phyloP scores from a whole-genome alignment of 164 flowering plant genomes.

The Akebia trifoliata region DNA sequence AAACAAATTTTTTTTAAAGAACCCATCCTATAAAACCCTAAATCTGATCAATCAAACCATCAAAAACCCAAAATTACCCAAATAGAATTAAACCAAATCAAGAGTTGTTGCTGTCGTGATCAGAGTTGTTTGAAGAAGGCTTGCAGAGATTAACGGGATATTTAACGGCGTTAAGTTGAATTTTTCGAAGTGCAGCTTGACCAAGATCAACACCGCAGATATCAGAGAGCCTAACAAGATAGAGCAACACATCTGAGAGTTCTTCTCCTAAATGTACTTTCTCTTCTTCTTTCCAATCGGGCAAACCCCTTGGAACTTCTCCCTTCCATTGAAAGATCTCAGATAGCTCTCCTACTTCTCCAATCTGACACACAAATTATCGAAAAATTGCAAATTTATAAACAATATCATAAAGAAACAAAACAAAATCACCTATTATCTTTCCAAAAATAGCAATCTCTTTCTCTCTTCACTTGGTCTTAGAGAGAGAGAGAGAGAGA shows the following conservation, averaged over 20 bases:
- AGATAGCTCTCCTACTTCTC: slow-evolving; percentile 13
- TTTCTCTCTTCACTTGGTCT: background rate
- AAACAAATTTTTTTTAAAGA: background rate
- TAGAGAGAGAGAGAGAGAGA: background rate
- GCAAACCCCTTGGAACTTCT: slow-evolving; percentile 9
- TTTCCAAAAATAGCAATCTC: background rate
- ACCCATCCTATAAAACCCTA: background rate
- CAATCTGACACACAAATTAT: background rate
- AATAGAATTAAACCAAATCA: background rate
- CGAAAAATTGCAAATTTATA: background rate
- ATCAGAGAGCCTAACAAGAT: slow-evolving; percentile 11
- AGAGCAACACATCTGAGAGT: slow-evolving; percentile 13
- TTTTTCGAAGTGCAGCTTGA: slow-evolving; percentile 14
- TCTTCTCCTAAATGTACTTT: slow-evolving; percentile 15
- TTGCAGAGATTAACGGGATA: slow-evolving; percentile 14
- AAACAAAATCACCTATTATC: background rate
- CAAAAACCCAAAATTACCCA: background rate
- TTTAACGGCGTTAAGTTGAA: slow-evolving; percentile 11
- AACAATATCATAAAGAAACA: background rate
- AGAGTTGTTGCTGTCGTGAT: background rate
- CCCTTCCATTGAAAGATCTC: slow-evolving; percentile 15
- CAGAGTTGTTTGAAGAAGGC: background rate
- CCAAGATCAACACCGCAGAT: slow-evolving; percentile 13
- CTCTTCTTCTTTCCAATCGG: slow-evolving; percentile 13
- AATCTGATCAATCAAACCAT: slow-evolving; percentile 5